Evolutionary conservation across 1,284 basidiomycete species (phyloP), one percentile per base, ranked within the genome.

Genomic region (Cryptococcus floricola): DNA sequence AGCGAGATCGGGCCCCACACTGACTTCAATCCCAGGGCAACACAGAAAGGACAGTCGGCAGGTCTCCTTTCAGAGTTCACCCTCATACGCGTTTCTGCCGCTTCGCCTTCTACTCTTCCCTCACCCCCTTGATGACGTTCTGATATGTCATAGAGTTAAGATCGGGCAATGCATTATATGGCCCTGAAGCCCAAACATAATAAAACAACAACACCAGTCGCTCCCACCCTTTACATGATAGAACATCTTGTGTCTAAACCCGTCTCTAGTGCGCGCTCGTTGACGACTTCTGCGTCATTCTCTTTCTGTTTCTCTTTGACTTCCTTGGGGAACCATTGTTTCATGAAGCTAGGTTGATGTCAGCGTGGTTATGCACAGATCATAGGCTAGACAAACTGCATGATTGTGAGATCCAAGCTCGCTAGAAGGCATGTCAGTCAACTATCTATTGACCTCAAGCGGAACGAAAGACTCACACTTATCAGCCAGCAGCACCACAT

Each of bases 271-370:
- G 88, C 68, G 64, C 89, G 82, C 73, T 95, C 91, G 52, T 82
- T 77, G 0, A 83, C 81, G 0, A 87, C 84, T 69, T 96, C 93
- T 45, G 78, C 80, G 70, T 90, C 86, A 71, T 94, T 94, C 66
- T 85, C 82, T 58, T 81, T 82, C 46, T 86, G 79, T 74, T 97
- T 96, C 66, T 82, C 82, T 62, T 81, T 83, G 16, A 91, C 82
- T 73, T 97, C 94, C 9, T 84, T 73, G 0, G 94, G 92, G 75
- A 98, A 97, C 91, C 92, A 97, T 59, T 88, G 86, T 61, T 87
- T 83, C 85, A 97, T 89, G 66, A 92, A 94, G 63, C 70, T 73
- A 42, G n/a, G 37, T n/a, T 14, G 19, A 37, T 31, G 16, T 18
- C 39, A n/a, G 37, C 25, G 45, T 53, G 31, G 44, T 5, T 8